phyloP scores from a whole-genome alignment of 371 early-diverging fungal genomes.

The Apophysomyces ossiformis region DNA sequence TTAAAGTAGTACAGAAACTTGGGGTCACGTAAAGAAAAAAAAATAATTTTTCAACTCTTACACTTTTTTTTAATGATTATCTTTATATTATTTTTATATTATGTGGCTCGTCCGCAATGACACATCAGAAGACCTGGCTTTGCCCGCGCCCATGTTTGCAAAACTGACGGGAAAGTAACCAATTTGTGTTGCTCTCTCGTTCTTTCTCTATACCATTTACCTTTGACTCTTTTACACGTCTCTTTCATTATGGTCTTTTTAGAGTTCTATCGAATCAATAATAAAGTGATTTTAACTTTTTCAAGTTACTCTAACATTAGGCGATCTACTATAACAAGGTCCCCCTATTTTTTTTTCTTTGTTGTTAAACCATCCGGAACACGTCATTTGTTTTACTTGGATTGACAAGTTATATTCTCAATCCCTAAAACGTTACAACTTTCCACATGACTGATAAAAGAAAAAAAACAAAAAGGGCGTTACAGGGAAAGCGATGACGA shows the following conservation, averaged over 20 bases:
- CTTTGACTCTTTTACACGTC: too few species aligned
- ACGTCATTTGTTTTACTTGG: too few species aligned
- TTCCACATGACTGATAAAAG: neutral
- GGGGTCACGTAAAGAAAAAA: too few species aligned
- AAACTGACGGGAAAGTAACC: neutral
- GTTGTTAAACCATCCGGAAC: neutral
- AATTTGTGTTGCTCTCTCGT: neutral
- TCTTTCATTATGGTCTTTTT: too few species aligned
- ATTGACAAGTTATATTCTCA: neutral
- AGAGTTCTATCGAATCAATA: too few species aligned
- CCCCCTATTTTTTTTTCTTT: neutral
- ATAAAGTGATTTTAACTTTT: too few species aligned
- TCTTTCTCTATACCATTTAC: neutral
- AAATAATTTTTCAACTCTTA: neutral
- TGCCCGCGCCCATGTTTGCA: neutral
- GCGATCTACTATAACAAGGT: neutral
- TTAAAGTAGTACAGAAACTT: neutral
- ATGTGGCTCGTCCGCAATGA: slow-evolving; percentile 10
- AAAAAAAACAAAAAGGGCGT: neutral
- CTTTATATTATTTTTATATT: neutral
- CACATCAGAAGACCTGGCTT: slow-evolving; percentile 8
- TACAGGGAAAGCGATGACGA: neutral
- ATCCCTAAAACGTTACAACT: too few species aligned
- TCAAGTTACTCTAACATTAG: too few species aligned
- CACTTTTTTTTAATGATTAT: slow-evolving; percentile 3